phyloP scores from a whole-genome alignment of 768 basidiomycete species.

The Russula sp. region DNA sequence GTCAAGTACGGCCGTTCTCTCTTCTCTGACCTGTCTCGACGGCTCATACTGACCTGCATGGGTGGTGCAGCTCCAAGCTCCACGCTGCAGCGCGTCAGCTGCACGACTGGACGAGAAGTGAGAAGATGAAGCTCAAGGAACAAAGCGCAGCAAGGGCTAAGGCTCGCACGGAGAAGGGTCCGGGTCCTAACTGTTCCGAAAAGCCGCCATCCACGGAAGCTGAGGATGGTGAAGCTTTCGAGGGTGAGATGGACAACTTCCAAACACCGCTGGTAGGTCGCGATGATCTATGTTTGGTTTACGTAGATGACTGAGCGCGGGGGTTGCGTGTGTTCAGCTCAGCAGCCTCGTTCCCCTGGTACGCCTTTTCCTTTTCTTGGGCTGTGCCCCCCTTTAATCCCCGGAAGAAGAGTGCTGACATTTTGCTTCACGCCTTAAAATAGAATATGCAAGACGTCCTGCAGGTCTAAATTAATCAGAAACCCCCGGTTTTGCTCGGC shows the following conservation, averaged over 20 bases:
- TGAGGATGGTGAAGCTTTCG: not conserved
- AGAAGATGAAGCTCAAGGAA: slow-evolving; percentile 11
- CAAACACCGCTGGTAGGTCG: slow-evolving; percentile 21
- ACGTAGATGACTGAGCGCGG: not conserved
- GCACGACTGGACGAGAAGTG: slow-evolving; percentile 20
- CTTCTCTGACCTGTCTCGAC: not conserved
- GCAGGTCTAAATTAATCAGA: slow-evolving; percentile 2
- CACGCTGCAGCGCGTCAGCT: slow-evolving; percentile 6
- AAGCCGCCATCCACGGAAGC: slow-evolving; percentile 1
- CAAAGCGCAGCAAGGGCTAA: not conserved
- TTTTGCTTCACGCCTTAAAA: not conserved
- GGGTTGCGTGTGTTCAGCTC: slow-evolving; percentile 9
- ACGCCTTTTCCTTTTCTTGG: not conserved
- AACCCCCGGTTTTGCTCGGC: not conserved
- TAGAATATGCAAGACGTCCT: slow-evolving; percentile 15
- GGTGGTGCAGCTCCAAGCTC: slow-evolving; percentile 7
- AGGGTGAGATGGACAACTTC: slow-evolving; percentile 22
- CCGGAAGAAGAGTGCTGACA: not conserved
- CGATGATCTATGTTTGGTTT: not conserved
- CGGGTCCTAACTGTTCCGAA: not conserved
- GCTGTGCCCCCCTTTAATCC: not conserved
- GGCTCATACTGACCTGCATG: not conserved
- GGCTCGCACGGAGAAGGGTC: not conserved
- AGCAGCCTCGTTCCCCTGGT: slow-evolving; percentile 21
- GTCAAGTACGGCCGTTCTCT: slow-evolving; percentile 13